A percentile compares a stretch with the other conserved stretches of the same genome.
phyloP scores from a whole-genome alignment of 2,329 filamentous ascomycete genomes.

The Beauveria pseudobassiana region DNA sequence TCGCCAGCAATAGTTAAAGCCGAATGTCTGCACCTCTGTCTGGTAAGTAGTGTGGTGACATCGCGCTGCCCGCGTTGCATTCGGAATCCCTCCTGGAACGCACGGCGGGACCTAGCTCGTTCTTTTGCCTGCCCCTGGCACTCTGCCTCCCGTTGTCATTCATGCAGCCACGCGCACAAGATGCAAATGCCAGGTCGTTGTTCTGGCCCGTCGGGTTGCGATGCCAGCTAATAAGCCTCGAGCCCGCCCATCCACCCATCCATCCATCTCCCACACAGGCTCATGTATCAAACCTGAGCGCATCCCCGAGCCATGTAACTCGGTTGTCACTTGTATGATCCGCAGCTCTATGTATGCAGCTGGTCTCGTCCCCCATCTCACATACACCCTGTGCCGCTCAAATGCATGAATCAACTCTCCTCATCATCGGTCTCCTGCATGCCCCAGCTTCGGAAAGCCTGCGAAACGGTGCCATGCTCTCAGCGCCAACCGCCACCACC shows the following conservation, averaged over 20 bases:
- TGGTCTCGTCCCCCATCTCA: too few species aligned
- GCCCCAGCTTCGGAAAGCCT: neutral
- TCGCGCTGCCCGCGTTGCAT: neutral
- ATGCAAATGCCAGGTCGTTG: neutral
- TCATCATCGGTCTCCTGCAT: too few species aligned
- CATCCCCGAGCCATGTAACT: neutral
- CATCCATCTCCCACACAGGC: too few species aligned
- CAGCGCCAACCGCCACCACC: neutral
- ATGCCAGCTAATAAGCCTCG: neutral
- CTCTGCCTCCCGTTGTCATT: neutral
- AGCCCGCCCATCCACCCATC: neutral
- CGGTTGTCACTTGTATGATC: too few species aligned
- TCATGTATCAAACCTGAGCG: too few species aligned
- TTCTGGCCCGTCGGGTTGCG: neutral
- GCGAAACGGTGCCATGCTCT: neutral
- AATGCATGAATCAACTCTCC: too few species aligned
- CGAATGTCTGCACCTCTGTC: neutral
- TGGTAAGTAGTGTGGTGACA: neutral
- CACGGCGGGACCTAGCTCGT: neutral
- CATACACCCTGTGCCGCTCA: neutral
- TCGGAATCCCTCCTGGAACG: neutral
- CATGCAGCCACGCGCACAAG: neutral
- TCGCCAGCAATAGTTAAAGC: neutral
- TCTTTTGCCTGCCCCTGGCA: too few species aligned
- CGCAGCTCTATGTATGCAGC: too few species aligned